A percentile compares a stretch with the other conserved stretches of the same genome.
Evolutionary conservation across 2,329 filamentous ascomycete species (phyloP).

Genomic region (Penicillium occitanis): DNA sequence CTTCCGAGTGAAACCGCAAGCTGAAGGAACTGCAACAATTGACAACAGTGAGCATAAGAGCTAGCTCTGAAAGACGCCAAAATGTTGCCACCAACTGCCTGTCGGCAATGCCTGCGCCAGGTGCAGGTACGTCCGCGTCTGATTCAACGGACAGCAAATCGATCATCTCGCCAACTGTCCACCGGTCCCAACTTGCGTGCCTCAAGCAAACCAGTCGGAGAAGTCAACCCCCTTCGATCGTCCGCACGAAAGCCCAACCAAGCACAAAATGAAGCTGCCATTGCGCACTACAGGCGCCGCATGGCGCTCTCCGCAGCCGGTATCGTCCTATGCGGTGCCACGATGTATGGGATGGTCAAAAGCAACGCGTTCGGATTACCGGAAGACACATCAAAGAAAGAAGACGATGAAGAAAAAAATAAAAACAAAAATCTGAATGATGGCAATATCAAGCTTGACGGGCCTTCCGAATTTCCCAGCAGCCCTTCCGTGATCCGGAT

Average conservation of each 20-base stretch:
- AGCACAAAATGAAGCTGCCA: slow-evolving; percentile 27
- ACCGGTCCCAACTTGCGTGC: neutral
- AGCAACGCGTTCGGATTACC: slow-evolving; percentile 38
- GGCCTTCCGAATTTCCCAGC: slow-evolving; percentile 37
- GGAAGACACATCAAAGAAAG: slow-evolving; percentile 22
- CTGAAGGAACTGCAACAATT: neutral
- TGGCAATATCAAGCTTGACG: slow-evolving; percentile 41
- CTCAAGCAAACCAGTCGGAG: slow-evolving; percentile 20
- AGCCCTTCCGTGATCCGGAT: slow-evolving; percentile 38
- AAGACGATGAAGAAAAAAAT: slow-evolving; percentile 10
- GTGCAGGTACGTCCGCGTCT: neutral
- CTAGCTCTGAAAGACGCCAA: neutral
- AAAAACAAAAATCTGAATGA: slow-evolving; percentile 16
- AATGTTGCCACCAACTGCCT: slow-evolving; percentile 13
- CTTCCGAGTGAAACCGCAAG: neutral
- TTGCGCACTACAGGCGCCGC: slow-evolving; percentile 32
- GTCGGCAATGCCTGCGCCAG: slow-evolving; percentile 17
- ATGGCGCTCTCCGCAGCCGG: slow-evolving; percentile 38
- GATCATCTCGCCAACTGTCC: slow-evolving; percentile 8
- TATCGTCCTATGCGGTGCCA: slow-evolving; percentile 40
- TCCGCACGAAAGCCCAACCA: slow-evolving; percentile 25
- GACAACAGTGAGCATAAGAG: neutral
- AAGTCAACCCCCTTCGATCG: slow-evolving; percentile 27
- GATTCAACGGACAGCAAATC: neutral
- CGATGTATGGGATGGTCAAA: slow-evolving; percentile 44